Percentiles rank a stretch among this genome's conserved stretches.
phyloP scores from a whole-genome alignment of 192 early-diverging fungal genomes.

The Coemansia sp. region DNA sequence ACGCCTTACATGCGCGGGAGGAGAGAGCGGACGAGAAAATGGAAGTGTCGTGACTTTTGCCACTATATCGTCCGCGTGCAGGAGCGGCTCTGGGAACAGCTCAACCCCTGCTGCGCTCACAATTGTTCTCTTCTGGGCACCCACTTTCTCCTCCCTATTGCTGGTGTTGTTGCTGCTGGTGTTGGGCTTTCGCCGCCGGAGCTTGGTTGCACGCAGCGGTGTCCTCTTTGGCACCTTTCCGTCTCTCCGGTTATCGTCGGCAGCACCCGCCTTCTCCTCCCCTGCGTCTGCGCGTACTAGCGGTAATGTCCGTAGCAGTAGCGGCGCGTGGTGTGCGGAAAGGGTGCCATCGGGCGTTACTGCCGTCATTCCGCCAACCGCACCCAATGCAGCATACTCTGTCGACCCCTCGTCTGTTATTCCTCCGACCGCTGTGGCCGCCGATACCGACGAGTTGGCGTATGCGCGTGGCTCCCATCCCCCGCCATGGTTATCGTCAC shows the following conservation, averaged over 20 bases:
- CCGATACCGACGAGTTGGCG: conserved; percentile 39
- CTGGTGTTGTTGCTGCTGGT: no score
- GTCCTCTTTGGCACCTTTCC: background rate
- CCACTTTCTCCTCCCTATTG: no score
- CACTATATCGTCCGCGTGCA: conserved; percentile 7
- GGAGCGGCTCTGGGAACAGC: conserved; percentile 15
- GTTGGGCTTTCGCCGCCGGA: background rate
- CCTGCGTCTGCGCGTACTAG: background rate
- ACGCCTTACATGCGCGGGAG: background rate
- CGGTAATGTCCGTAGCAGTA: background rate
- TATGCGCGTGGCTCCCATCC: conserved; percentile 22
- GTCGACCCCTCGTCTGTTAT: background rate
- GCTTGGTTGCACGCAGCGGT: background rate
- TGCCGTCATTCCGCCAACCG: background rate
- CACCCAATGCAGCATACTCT: background rate
- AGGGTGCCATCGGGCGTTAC: conserved; percentile 9
- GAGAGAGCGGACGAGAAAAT: no score
- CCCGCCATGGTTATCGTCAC: background rate
- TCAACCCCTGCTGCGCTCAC: background rate
- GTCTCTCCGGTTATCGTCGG: background rate
- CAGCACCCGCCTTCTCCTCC: background rate
- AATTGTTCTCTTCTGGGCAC: background rate
- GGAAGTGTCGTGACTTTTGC: background rate
- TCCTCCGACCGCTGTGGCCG: conserved; percentile 21
- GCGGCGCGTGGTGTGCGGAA: background rate